A percentile compares a stretch with the other conserved stretches of the same genome.
These are phyloP conservation scores for Botryosphaeria agaves DNA, from an alignment of 2,329 filamentous ascomycete genomes.

Conservation along the genomic window DNA sequence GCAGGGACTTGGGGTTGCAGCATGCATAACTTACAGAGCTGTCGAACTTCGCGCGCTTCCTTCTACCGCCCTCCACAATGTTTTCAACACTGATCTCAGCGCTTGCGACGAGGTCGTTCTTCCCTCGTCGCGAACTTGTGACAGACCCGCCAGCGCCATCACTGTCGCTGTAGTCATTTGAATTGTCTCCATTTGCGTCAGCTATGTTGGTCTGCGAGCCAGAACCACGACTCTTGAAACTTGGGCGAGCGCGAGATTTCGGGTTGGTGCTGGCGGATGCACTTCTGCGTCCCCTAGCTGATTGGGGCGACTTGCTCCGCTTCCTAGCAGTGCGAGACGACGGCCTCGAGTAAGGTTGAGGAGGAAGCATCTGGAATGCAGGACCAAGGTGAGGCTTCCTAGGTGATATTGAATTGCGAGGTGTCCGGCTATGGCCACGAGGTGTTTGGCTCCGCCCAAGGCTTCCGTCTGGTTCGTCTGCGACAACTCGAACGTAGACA, in stretches of 20 bases:
- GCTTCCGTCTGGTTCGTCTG: constrained; percentile 32
- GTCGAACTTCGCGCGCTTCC: constrained; percentile 87
- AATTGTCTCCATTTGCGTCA: constrained; percentile 43
- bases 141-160: constrained; percentile 65
- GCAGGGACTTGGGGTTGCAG: background rate
- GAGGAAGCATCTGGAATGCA: constrained; percentile 45
- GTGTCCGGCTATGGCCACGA: too few relatives aligned
- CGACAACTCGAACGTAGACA: constrained; percentile 76
- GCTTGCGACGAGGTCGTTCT: constrained; percentile 72
- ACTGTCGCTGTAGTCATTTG: constrained; percentile 71
- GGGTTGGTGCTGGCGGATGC: constrained; percentile 50
- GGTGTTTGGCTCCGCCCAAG: constrained; percentile 25
- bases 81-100: constrained; percentile 97
- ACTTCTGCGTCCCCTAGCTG: constrained; percentile 56
- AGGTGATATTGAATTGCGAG: constrained; percentile 19
- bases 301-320: constrained; percentile 61
- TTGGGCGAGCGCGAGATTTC: constrained; percentile 41
- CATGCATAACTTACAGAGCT: constrained; percentile 63
- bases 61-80: constrained; percentile 89
- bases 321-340: constrained; percentile 53
- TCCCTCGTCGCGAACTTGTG: constrained; percentile 52
- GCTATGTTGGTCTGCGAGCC: constrained; percentile 39
- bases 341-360: constrained; percentile 46
- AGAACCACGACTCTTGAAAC: constrained; percentile 48
- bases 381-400: constrained; percentile 43